Base-by-base conservation (phyloP, 345 rosid species). In the Punica granatum region DNA sequence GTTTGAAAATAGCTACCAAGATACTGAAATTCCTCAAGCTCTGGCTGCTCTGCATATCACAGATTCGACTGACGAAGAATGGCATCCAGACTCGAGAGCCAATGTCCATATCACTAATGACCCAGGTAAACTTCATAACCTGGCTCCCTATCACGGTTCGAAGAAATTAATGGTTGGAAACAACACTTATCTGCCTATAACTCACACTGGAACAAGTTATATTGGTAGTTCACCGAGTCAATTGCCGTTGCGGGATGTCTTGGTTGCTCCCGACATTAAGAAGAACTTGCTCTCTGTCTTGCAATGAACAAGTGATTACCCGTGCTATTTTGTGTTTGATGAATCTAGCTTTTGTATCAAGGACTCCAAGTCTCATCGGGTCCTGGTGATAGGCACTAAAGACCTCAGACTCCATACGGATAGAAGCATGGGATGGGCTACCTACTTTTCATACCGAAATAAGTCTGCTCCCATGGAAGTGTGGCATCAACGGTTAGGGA, bases 291-390 rank as follows among this genome's bases (percentile, higher is more conserved):
- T 51, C 1, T 67, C 44, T 11, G 69, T 49, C 21, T 35, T 41
- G 21, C 69, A 53, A 34, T 13, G 49, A n/a, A 49, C 10, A 11
- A 51, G n/a, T 25, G 69, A 67, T 32, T 21, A 67, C 32, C 23
- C n/a, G 4, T 33, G 32, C 19, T 67, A 48, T 32, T 67, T 67
- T 51, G 44, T 8, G 32, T 67, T 67, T 67, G n/a, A 48, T 23
- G 25, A 41, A 9, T 33, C 12, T 33, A 25, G 62, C 33, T 51
- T 67, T 32, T 51, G 31, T 51, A 67, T 67, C 8, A 51, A 51
- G 61, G 44, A 67, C 60, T 49, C 31, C 6, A 49, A 21, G 69
- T 49, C 69, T 4, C 44, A 32, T 32, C 4, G 34, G 33, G 31
- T 25, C 18, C 35, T 49, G 59, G 21, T 51, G n/a, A 30, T 21